Evolutionary conservation across 1,139 yeast species (phyloP), one percentile per base, ranked within the genome.

Genomic region (Blastobotrys serpentis): DNA sequence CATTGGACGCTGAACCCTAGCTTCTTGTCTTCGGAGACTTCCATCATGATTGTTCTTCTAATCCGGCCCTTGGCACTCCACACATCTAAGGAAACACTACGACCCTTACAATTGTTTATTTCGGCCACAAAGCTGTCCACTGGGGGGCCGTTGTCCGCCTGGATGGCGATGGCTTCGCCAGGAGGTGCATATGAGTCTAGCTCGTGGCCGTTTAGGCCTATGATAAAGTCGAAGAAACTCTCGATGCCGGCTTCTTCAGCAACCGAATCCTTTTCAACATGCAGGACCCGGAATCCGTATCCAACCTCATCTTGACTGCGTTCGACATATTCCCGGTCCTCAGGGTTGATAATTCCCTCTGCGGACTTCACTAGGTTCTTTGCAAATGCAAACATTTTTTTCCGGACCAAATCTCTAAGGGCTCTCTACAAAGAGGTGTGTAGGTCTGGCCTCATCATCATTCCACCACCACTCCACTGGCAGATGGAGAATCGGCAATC

Each of bases 1-100:
- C 95, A 81, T 61, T 86, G 95, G 2, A 88, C 70, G 4, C 84
- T 72, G 42, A 87, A 55, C 0, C 96, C 96, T 5, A 89, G 60
- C 14, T 30, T 38, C 17, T 34, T 34, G 10, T 44, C 51, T 17
- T 49, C 46, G 23, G 41, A 41, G 13, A 42, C 51, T 10, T 44
- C 44, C 17, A 86, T 56, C 1, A 59, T 55, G 1, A 86, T 70
- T 26, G 74, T 74, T 54, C 94, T 75, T 14, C 76, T 66, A 2
- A 75, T 64, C 1, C 95, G 90, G 25, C 98, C 98, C 67, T 90
- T 90, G 2, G 96, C 92, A 46, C 81, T 82, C 95, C 96, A 92
- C 2, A 89, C 82, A 44, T 79, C 82, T 39, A 90, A 70, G 1
- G 74, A 68, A n/a, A 85, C 62, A 5, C 72, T 60, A 17, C 68